A percentile compares a stretch with the other conserved stretches of the same genome.
phyloP scores from a whole-genome alignment of 305 asterid species.

The Striga hermonthica region DNA sequence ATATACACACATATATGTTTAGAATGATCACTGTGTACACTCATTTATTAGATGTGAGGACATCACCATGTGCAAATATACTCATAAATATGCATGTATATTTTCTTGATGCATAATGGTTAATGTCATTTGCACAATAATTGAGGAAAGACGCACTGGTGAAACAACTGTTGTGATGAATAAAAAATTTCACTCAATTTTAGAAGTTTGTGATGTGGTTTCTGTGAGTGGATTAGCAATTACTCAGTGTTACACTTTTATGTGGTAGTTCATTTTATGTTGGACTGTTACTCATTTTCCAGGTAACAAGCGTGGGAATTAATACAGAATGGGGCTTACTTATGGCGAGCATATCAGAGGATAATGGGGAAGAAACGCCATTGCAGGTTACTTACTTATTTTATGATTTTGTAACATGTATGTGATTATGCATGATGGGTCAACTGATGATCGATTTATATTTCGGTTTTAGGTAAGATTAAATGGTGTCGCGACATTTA shows the following conservation, averaged over 20 bases:
- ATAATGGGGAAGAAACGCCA: conserved; percentile 98
- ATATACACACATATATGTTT: background rate
- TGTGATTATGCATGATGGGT: conserved; percentile 7
- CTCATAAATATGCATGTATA: background rate
- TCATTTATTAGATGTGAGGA: background rate
- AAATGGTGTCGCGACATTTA: conserved; percentile 93
- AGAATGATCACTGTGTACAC: background rate
- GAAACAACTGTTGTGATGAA: background rate
- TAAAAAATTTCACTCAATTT: background rate
- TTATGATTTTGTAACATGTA: conserved; percentile 19
- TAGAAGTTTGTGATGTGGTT: background rate
- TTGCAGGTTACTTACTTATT: conserved; percentile 60
- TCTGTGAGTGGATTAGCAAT: background rate
- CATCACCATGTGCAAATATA: background rate
- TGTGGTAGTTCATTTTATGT: conserved; percentile 23
- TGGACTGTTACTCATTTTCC: conserved; percentile 25
- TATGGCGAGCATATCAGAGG: conserved; percentile 98
- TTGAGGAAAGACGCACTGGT: no score
- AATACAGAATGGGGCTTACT: conserved; percentile 97
- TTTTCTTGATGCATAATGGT: background rate
- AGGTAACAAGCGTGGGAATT: conserved; percentile 92
- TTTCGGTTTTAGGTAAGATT: conserved; percentile 62
- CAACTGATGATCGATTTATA: conserved; percentile 29
- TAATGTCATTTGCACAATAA: background rate
- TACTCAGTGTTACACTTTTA: conserved; percentile 9